Conservation (phyloP, 805 yeast species). For the Candida xiaguanensis region DNA sequence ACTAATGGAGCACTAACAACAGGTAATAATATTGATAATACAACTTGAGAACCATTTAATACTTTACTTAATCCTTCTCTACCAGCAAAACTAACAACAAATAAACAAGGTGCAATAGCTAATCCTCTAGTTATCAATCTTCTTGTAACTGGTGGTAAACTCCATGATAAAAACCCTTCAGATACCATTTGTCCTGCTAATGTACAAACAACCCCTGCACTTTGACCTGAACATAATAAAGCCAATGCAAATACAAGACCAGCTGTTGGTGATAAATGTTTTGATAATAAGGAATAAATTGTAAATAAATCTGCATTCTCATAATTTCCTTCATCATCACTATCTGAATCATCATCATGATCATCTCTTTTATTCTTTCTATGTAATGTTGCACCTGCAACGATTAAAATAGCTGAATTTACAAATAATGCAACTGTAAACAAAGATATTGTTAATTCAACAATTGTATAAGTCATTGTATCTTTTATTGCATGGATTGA, state of each 20-base stretch:
- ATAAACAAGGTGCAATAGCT: constrained; percentile 77
- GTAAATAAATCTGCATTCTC: constrained; percentile 78
- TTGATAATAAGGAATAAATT: constrained; percentile 61
- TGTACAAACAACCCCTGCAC: constrained; percentile 91
- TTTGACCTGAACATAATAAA: constrained; percentile 77
- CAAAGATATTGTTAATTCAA: constrained; percentile 67
- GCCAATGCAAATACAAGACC: constrained; percentile 87
- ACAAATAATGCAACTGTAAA: constrained; percentile 82
- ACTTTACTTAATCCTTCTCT: constrained; percentile 67
- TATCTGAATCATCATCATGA: constrained; percentile 12
- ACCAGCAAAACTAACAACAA: constrained; percentile 69
- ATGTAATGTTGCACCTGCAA: constrained; percentile 75
- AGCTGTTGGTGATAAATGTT: constrained; percentile 65
- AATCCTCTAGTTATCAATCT: constrained; percentile 73
- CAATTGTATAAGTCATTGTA: constrained; percentile 70
- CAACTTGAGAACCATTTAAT: constrained; percentile 82
- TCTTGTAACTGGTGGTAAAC: constrained; percentile 72
- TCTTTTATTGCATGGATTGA: constrained; percentile 76
- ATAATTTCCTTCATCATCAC: constrained; percentile 16
- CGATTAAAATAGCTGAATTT: constrained; percentile 76
- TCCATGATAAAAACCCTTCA: constrained; percentile 88
- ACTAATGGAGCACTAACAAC: constrained; percentile 82
- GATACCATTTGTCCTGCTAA: constrained; percentile 90
- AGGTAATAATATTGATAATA: constrained; percentile 77
- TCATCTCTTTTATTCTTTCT: constrained; percentile 66